Evolutionary conservation across 345 rosid genomes (phyloP).

Genomic region (Carallia brachiata): DNA sequence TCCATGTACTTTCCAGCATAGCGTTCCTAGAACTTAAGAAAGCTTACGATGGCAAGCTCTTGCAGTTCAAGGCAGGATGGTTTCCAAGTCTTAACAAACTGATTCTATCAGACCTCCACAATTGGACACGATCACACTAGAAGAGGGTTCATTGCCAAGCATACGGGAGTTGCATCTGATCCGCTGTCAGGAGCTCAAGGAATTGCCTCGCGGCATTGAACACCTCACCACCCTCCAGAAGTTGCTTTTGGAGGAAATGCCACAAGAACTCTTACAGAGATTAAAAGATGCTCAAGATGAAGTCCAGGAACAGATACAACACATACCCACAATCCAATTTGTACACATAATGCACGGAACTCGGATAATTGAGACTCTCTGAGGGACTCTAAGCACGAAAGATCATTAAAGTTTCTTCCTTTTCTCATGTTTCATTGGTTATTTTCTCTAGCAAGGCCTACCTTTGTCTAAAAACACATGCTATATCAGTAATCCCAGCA

Average conservation of each 20-base stretch:
- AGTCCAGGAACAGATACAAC: conserved; percentile 17
- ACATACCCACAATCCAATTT: conserved; percentile 17
- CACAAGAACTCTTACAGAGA: conserved; percentile 11
- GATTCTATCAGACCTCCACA: conserved; percentile 14
- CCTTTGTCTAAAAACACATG: no score
- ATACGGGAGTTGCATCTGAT: conserved; percentile 20
- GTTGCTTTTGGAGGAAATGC: conserved; percentile 28
- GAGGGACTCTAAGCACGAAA: background rate
- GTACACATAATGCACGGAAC: conserved; percentile 10
- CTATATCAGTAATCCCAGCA: no score
- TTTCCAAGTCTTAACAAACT: conserved; percentile 25
- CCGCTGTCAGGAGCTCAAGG: conserved; percentile 18
- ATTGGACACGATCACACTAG: conserved; percentile 16
- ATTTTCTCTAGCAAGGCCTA: background rate
- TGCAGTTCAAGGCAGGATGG: conserved; percentile 28
- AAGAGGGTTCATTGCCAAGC: conserved; percentile 25
- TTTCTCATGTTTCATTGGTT: background rate
- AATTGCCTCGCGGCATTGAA: conserved; percentile 19
- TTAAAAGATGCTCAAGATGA: background rate
- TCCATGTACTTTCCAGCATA: conserved; percentile 17
- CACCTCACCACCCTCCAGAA: conserved; percentile 19
- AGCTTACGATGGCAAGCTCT: conserved; percentile 18
- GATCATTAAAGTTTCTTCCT: background rate
- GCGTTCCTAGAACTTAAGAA: conserved; percentile 25
- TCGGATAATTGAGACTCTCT: conserved; percentile 18